These are phyloP conservation scores for Oldenlandia corymbosa DNA, from an alignment of 257 asterid species.

Conservation along the genomic window DNA sequence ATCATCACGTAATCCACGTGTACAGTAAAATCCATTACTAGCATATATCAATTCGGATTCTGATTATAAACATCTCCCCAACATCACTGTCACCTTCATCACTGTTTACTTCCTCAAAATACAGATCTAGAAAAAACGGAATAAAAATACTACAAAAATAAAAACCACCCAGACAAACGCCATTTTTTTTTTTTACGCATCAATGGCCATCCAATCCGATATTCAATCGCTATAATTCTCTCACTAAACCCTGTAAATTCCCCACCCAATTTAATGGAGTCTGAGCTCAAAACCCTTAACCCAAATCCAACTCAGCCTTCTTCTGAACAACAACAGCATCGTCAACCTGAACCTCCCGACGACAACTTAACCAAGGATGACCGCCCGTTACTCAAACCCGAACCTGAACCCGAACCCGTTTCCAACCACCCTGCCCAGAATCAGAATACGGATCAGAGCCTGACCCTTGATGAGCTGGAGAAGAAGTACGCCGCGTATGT, in stretches of 20 bases:
- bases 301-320: constrained; percentile 20
- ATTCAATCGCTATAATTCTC: not conserved
- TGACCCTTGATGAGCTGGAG: constrained; percentile 61
- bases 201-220: constrained; percentile 8
- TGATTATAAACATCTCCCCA: too few species aligned
- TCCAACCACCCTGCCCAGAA: constrained; percentile 18
- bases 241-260: not conserved
- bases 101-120: too few species aligned
- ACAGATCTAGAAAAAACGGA: too few species aligned
- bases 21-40: not conserved
- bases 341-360: constrained; percentile 16
- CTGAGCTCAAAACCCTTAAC: constrained; percentile 51
- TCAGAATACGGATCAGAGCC: constrained; percentile 12
- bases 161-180: too few species aligned
- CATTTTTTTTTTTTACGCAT: too few species aligned
- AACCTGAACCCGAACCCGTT: constrained; percentile 18
- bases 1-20: too few species aligned
- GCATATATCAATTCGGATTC: too few species aligned
- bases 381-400: constrained; percentile 67
- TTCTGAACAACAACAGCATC: not conserved
- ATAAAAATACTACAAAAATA: too few species aligned
- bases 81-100: too few species aligned
- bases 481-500: constrained; percentile 64
- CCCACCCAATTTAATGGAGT: constrained; percentile 36
- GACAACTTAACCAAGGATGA: constrained; percentile 34